Evolutionary conservation across 2,329 filamentous ascomycete genomes (phyloP), one percentile per base, ranked within the genome.

Genomic region (Botrytis deweyae): DNA sequence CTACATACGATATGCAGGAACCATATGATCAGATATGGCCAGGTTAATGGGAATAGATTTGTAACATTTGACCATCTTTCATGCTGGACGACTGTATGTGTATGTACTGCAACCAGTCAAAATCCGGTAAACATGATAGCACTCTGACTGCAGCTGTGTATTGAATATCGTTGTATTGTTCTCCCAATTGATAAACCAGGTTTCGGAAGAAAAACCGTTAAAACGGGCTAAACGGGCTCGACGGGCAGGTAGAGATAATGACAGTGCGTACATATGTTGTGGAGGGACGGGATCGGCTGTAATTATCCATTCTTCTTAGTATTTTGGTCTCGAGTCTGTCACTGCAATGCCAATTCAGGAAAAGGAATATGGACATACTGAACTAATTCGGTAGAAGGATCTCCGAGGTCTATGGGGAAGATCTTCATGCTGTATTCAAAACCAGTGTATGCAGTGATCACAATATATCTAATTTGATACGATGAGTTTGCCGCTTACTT

Each of bases 21-120:
- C 65, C 65, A 68, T 42, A 68, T 68, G 49, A 68, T 68, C 65
- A 68, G 36, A 68, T 42, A 68, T 33, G 49, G 16, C 65, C 46
- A 58, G 25, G 49, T 58, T 33, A 52, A 58, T 33, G 49, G 33
- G 38, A 68, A 25, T 38, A 58, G 49, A 68, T 68, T 40, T 68
- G 36, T 58, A 42, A 58, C 42, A 58, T 40, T 38, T 55, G 46
- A 68, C 16, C 46, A 68, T 58, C 65, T 55, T 68, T 42, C 25
- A 58, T 68, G 49, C 65, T 55, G 25, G 25, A 14, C 16, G 20
- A 40, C 46, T 14, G 7, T 22, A 58, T 55, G n/a, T 33, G 33
- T 29, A 22, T 58, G 36, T 58, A 14, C n/a, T 33, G 18, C 49
- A 33, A 6, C 14, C 3, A 58, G 7, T 58, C 6, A 33, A 33